A percentile compares a stretch with the other conserved stretches of the same genome.
These are phyloP conservation scores for Centrapalus pauciflorus DNA, from an alignment of 129 eudicot genomes.

Conservation along the genomic window DNA sequence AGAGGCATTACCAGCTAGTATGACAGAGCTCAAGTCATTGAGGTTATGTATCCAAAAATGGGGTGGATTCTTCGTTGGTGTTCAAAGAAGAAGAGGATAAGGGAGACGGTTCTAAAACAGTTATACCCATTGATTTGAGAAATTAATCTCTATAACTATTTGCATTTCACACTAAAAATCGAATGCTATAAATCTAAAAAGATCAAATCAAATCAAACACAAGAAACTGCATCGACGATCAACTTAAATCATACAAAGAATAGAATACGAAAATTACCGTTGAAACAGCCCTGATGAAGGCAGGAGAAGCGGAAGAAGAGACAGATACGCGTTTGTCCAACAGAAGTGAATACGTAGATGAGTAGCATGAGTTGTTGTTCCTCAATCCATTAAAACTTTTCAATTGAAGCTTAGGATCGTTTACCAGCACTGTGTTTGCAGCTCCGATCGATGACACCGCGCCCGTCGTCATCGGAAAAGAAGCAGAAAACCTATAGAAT, in stretches of 20 bases:
- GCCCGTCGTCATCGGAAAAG: constrained; percentile 54
- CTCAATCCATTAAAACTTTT: constrained; percentile 44
- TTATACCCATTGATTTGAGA: too few species aligned
- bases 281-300: constrained; percentile 65
- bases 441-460: constrained; percentile 59
- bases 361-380: background rate
- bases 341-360: constrained; percentile 41
- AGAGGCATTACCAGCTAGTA: too few species aligned
- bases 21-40: too few species aligned
- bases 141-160: too few species aligned
- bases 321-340: constrained; percentile 28
- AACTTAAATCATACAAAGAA: background rate
- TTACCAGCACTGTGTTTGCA: constrained; percentile 32
- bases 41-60: too few species aligned
- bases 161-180: background rate
- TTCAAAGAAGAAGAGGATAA: too few species aligned
- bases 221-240: background rate
- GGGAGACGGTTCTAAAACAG: too few species aligned
- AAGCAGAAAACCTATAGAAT: background rate
- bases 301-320: constrained; percentile 24
- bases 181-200: background rate
- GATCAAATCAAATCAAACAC: too few species aligned
- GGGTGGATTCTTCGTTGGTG: too few species aligned
- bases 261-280: constrained; percentile 34
- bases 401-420: constrained; percentile 37